phyloP scores from a whole-genome alignment of 2,329 filamentous ascomycete genomes.

The Aspergillus melleus region DNA sequence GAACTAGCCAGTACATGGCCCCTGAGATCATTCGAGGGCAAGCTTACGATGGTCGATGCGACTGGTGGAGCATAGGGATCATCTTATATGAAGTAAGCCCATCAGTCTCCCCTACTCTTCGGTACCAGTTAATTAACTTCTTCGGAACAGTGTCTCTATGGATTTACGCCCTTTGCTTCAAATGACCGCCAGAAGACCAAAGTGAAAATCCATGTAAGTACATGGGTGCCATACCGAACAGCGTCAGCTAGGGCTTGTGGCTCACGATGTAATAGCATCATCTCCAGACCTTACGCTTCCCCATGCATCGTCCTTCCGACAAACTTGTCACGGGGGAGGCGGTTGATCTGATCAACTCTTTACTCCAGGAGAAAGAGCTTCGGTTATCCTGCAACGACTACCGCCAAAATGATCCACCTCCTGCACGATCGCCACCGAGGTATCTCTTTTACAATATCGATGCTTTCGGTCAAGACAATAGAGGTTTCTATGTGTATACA shows the following conservation, averaged over 20 bases:
- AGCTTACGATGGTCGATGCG: constrained; percentile 86
- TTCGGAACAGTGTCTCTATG: constrained; percentile 71
- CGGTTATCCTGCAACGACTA: constrained; percentile 79
- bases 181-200: constrained; percentile 83
- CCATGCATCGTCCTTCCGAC: constrained; percentile 54
- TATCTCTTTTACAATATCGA: constrained; percentile 33
- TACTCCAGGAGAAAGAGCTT: constrained; percentile 72
- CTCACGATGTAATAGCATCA: constrained; percentile 60
- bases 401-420: constrained; percentile 60
- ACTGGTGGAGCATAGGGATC: constrained; percentile 95
- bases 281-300: constrained; percentile 68
- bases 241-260: background rate
- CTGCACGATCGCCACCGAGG: constrained; percentile 29
- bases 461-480: constrained; percentile 41
- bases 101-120: background rate
- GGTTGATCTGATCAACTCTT: constrained; percentile 70
- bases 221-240: background rate
- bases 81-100: constrained; percentile 75
- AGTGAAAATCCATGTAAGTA: constrained; percentile 72
- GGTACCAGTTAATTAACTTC: constrained; percentile 2
- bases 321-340: constrained; percentile 67
- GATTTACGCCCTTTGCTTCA: constrained; percentile 83
- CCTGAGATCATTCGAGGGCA: constrained; percentile 85
- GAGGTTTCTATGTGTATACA: constrained; percentile 69
- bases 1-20: constrained; percentile 98